Conservation (phyloP, 441 rosid species). For the Macaranga tanarius region DNA sequence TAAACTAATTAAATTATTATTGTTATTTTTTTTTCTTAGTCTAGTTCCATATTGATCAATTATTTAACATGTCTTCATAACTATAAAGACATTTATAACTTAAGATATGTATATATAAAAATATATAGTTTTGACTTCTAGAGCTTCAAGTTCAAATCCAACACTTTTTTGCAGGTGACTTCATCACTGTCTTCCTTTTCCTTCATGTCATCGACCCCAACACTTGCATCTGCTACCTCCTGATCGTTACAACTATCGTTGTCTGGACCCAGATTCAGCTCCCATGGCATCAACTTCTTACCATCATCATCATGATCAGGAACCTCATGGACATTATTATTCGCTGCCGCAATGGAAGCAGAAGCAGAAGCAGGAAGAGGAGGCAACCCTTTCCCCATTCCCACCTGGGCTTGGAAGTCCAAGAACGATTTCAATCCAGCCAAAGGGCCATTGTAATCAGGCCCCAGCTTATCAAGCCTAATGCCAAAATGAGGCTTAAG, state of each 20-base stretch:
- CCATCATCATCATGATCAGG: not conserved
- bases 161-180: not conserved
- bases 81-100: too few relatives aligned
- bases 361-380: not conserved
- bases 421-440: not conserved
- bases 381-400: not conserved
- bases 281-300: not conserved
- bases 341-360: too few relatives aligned
- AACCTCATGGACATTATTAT: not conserved
- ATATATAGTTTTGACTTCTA: not conserved
- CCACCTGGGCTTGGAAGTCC: not conserved
- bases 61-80: too few relatives aligned
- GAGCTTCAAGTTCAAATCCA: conserved; percentile 29
- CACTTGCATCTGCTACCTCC: not conserved
- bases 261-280: not conserved
- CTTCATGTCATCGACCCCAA: not conserved
- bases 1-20: too few relatives aligned
- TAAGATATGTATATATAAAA: too few relatives aligned
- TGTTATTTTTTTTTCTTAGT: too few relatives aligned
- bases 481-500: not conserved
- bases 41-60: too few relatives aligned
- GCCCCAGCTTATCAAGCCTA: not conserved
- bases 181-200: not conserved
- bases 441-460: not conserved
- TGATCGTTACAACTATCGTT: not conserved